Evolutionary conservation across 768 basidiomycete species (phyloP), one percentile per base, ranked within the genome.

Genomic region (Calocera cornea): DNA sequence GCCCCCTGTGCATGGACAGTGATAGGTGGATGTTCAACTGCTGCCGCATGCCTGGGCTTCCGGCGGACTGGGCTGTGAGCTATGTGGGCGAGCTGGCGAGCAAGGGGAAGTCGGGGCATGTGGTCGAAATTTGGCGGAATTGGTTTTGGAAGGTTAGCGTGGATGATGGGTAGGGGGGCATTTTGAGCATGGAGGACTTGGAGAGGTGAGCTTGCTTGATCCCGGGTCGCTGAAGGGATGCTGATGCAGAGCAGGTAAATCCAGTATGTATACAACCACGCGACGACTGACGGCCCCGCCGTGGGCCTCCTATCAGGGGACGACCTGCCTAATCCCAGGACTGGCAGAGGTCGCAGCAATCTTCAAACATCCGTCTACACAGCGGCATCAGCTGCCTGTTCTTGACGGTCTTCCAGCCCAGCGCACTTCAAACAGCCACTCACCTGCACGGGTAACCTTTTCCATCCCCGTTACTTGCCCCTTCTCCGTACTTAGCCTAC

Each of bases 1-100:
- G 83, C 0, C 83, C 87, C 17, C 72, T 91, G 10, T 93, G 91
- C 73, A 92, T 93, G 91, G 91, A 93, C 73, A 88, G 88, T 3
- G 49, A 31, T 65, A 90, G 90, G 64, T 93, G 91, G 91, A 92
- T 93, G 91, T 93, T 93, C 71, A 91, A 93, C 74, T 91, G 90
- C 74, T 90, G 84, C 70, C 88, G 92, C 66, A 79, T 93, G 22
- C 91, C 91, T 1, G 88, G 88, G 1, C 75, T 79, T 14, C 81
- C 87, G 49, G 76, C 85, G 2, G 94, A 97, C 74, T 90, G 90
- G 84, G 85, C 86, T 69, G 77, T 86, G n/a, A 84, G 86, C 17
- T 84, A 90, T 70, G 86, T 89, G 0, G 78, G 83, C 64, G 74
- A 77, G 11, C 10, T 27, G 8, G 82, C 80, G 17, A 86, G 87